Evolutionary conservation across 2,329 filamentous ascomycete species (phyloP).

Genomic region (Trichoderma atrobrunneum): DNA sequence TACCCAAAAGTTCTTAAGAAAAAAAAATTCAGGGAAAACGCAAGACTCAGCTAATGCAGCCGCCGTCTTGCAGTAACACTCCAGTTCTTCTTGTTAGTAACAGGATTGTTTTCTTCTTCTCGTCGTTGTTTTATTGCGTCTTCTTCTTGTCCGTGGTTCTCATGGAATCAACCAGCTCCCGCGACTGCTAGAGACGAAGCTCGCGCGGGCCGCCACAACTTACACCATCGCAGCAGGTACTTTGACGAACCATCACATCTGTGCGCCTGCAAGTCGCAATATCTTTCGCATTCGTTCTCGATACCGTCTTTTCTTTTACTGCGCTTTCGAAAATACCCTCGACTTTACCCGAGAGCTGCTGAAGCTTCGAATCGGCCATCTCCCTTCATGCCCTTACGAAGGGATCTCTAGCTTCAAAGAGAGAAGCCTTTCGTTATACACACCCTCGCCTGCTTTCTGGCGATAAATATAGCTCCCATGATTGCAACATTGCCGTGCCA

Average conservation of each 20-base stretch:
- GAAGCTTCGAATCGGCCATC: background rate
- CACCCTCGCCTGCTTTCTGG: background rate
- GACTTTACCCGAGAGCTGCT: background rate
- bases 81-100: background rate
- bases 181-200: background rate
- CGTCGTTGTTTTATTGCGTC: background rate
- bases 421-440: background rate
- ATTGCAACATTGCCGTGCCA: slow-evolving; percentile 3
- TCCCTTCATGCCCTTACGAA: background rate
- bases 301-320: background rate
- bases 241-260: background rate
- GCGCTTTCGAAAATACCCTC: background rate
- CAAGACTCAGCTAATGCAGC: slow-evolving; percentile 4
- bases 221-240: background rate
- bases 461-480: slow-evolving; percentile 15
- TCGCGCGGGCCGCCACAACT: background rate
- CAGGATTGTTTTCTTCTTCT: background rate
- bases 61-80: background rate
- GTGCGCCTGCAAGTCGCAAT: background rate
- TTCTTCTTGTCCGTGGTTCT: background rate
- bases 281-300: background rate
- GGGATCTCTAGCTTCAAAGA: background rate
- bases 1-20: background rate
- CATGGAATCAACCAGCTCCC: background rate
- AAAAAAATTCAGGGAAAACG: background rate